These are phyloP conservation scores for Helotiales sp. DNA, from an alignment of 2,329 filamentous ascomycete species.

Conservation along the genomic window DNA sequence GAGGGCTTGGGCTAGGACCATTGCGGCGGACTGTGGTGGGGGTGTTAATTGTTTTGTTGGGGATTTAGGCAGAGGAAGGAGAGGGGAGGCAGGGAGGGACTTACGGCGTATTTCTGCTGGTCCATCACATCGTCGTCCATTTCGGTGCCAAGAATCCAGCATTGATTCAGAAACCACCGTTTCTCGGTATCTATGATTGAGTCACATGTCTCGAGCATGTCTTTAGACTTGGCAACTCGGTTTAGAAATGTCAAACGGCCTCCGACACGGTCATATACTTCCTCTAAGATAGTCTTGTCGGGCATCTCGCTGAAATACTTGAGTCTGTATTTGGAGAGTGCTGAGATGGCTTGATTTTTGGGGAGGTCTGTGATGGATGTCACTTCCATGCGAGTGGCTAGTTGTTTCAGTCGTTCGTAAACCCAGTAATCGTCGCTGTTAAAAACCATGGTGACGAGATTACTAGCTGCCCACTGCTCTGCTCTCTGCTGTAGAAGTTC, in stretches of 20 bases:
- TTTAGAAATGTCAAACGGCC: constrained; percentile 88
- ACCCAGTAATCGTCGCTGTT: constrained; percentile 99
- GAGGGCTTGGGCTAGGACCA: constrained; percentile 89
- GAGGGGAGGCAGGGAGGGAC: constrained; percentile 43
- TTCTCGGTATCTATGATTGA: constrained; percentile 73
- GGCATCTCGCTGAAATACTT: constrained; percentile 74
- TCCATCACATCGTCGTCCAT: constrained; percentile 99
- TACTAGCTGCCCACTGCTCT: constrained; percentile 93
- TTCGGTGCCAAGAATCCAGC: constrained; percentile 74
- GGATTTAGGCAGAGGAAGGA: background rate
- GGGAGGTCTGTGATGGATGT: constrained; percentile 83
- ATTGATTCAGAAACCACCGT: constrained; percentile 80
- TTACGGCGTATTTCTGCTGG: constrained; percentile 91
- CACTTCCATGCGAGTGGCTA: constrained; percentile 94
- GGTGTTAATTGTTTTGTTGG: constrained; percentile 6
- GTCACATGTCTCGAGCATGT: constrained; percentile 82
- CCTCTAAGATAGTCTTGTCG: constrained; percentile 61
- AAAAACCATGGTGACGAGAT: constrained; percentile 89
- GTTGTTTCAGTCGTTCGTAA: constrained; percentile 90
- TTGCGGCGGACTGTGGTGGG: constrained; percentile 74
- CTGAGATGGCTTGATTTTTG: constrained; percentile 76
- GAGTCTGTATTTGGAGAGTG: constrained; percentile 78
- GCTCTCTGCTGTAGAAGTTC: constrained; percentile 95
- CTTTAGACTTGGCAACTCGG: constrained; percentile 80
- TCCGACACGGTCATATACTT: constrained; percentile 86